Conservation (phyloP, 2,329 filamentous ascomycete species). For the Colletotrichum gigasporum region DNA sequence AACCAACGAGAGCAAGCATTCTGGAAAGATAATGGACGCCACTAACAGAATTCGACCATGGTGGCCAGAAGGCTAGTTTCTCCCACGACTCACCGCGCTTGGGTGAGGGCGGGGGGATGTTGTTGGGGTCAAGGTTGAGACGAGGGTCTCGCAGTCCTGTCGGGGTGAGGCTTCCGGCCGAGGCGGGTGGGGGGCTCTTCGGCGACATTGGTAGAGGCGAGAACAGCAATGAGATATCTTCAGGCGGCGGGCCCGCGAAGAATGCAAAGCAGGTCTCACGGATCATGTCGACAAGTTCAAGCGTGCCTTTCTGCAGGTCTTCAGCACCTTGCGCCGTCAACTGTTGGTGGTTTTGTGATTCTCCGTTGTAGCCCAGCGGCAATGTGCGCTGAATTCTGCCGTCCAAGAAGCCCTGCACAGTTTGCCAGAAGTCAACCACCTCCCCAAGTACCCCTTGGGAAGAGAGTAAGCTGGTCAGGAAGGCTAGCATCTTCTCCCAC, state of each 20-base stretch:
- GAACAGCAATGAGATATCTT: constrained; percentile 88
- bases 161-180: constrained; percentile 55
- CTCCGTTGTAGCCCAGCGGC: constrained; percentile 82
- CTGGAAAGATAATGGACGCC: constrained; percentile 91
- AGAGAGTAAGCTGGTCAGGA: constrained; percentile 79
- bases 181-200: constrained; percentile 68
- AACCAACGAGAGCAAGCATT: constrained; percentile 84
- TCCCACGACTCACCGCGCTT: constrained; percentile 89
- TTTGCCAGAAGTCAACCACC: constrained; percentile 93
- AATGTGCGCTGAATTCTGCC: constrained; percentile 84
- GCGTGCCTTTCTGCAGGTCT: constrained; percentile 79
- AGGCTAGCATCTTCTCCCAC: constrained; percentile 88
- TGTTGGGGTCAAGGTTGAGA: constrained; percentile 82
- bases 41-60: constrained; percentile 89
- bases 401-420: constrained; percentile 87
- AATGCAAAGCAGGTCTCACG: constrained; percentile 82
- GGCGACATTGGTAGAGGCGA: constrained; percentile 81
- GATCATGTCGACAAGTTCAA: constrained; percentile 86
- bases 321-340: constrained; percentile 75
- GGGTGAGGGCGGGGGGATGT: constrained; percentile 79
- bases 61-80: constrained; percentile 95
- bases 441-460: constrained; percentile 86
- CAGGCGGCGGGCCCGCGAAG: constrained; percentile 87
- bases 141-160: constrained; percentile 73
- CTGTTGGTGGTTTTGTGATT: constrained; percentile 83